Percentiles rank a stretch among this genome's conserved stretches.
phyloP scores from a whole-genome alignment of 1,284 basidiomycete species.

The Tylopilus sp. region DNA sequence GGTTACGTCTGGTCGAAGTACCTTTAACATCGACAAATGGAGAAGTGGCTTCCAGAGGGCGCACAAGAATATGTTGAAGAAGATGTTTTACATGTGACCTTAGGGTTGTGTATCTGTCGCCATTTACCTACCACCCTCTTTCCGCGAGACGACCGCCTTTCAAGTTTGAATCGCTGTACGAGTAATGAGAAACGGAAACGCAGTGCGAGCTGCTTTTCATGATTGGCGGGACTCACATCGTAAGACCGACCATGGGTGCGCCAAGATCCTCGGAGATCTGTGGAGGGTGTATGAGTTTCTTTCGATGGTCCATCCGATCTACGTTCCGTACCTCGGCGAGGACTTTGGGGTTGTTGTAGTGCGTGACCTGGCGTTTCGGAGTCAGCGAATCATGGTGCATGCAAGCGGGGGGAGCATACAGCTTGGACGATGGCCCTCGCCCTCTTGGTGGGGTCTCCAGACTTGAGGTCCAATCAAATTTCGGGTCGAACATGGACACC shows the following conservation, averaged over 20 bases:
- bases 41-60: slow-evolving; percentile 21
- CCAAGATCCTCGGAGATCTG: slow-evolving; percentile 88
- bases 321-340: slow-evolving; percentile 61
- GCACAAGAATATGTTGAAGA: slow-evolving; percentile 23
- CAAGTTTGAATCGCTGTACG: slow-evolving; percentile 53
- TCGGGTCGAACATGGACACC: not conserved
- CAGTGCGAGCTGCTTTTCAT: slow-evolving; percentile 2
- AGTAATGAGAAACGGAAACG: slow-evolving; percentile 1
- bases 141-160: slow-evolving; percentile 57
- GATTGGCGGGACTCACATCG: slow-evolving; percentile 56
- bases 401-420: slow-evolving; percentile 41
- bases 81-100: slow-evolving; percentile 45
- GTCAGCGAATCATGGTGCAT: slow-evolving; percentile 6
- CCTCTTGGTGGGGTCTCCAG: slow-evolving; percentile 90
- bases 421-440: slow-evolving; percentile 98
- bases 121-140: slow-evolving; percentile 45
- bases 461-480: slow-evolving; percentile 43
- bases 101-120: slow-evolving; percentile 8
- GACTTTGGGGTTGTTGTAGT: slow-evolving; percentile 90
- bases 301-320: not conserved
- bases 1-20: slow-evolving; percentile 17
- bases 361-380: slow-evolving; percentile 63
- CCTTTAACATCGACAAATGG: slow-evolving; percentile 40
- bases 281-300: slow-evolving; percentile 8
- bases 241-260: slow-evolving; percentile 90